phyloP scores from a whole-genome alignment of 1,284 basidiomycete genomes.

The Ustilago crameri region DNA sequence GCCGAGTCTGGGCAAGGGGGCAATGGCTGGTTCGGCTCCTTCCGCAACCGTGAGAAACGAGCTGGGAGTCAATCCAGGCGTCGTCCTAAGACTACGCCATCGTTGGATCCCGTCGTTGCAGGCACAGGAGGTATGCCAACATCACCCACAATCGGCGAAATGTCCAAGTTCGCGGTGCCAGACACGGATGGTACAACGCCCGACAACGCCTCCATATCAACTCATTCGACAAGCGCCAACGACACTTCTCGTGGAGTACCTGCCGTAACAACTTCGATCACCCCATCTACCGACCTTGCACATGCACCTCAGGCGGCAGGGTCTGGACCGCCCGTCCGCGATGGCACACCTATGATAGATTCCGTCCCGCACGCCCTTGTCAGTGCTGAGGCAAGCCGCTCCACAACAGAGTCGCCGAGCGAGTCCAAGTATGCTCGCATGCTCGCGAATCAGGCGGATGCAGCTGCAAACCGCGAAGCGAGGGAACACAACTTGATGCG shows the following conservation, averaged over 20 bases:
- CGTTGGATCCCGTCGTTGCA: slow-evolving; percentile 16
- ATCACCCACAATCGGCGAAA: slow-evolving; percentile 15
- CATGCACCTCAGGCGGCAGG: slow-evolving; percentile 2
- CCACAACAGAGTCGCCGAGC: slow-evolving; percentile 39
- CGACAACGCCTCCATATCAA: slow-evolving; percentile 39
- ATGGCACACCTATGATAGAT: slow-evolving; percentile 8
- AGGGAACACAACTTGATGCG: slow-evolving; percentile 37
- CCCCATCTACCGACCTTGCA: slow-evolving; percentile 22
- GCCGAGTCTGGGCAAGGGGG: slow-evolving; percentile 18
- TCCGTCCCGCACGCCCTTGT: background rate
- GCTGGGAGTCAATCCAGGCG: slow-evolving; percentile 40
- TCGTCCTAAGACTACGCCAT: slow-evolving; percentile 36
- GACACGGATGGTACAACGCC: slow-evolving; percentile 16
- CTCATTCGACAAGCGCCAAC: slow-evolving; percentile 34
- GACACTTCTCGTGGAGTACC: slow-evolving; percentile 26
- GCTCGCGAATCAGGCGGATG: slow-evolving; percentile 26
- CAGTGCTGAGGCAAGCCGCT: slow-evolving; percentile 7
- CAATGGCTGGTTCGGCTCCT: slow-evolving; percentile 51
- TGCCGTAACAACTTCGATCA: slow-evolving; percentile 13
- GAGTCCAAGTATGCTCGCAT: slow-evolving; percentile 36
- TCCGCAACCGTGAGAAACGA: slow-evolving; percentile 45
- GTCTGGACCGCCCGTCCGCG: slow-evolving; percentile 9
- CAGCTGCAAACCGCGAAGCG: slow-evolving; percentile 23
- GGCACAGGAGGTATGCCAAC: slow-evolving; percentile 9
- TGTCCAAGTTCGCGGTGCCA: slow-evolving; percentile 7